These are phyloP conservation scores for Malassezia sp. DNA, from an alignment of 1,284 basidiomycete species.

Conservation along the genomic window DNA sequence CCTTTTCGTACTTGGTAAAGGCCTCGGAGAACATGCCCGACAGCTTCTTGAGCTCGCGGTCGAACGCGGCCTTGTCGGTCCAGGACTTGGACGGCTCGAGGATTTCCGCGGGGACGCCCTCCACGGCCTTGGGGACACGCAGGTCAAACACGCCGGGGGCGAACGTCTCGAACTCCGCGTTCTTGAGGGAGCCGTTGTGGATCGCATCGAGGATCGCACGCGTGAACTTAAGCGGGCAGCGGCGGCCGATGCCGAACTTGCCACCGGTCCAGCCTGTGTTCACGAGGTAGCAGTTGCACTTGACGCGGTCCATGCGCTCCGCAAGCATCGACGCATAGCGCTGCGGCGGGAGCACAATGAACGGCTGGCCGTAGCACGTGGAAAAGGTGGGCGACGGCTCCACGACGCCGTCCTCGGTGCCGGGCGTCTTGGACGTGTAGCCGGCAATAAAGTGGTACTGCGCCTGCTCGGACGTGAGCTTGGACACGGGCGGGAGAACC, in stretches of 20 bases:
- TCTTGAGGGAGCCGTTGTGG: slow-evolving; percentile 78
- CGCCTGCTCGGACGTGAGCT: slow-evolving; percentile 83
- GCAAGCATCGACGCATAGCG: slow-evolving; percentile 95
- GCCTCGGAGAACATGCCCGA: slow-evolving; percentile 45
- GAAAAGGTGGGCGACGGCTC: slow-evolving; percentile 99
- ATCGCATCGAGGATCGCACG: slow-evolving; percentile 93
- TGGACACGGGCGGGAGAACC: slow-evolving; percentile 89
- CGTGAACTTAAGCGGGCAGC: slow-evolving; percentile 54
- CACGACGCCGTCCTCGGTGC: slow-evolving; percentile 93
- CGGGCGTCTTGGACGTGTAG: slow-evolving; percentile 83
- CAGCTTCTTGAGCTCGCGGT: slow-evolving; percentile 41
- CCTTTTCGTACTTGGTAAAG: slow-evolving; percentile 41
- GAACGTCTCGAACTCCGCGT: slow-evolving; percentile 76
- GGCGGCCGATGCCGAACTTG: slow-evolving; percentile 62
- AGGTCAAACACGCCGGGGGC: slow-evolving; percentile 37
- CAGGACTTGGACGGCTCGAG: slow-evolving; percentile 38
- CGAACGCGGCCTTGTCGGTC: slow-evolving; percentile 35
- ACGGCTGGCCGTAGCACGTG: slow-evolving; percentile 95
- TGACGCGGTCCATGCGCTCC: slow-evolving; percentile 78
- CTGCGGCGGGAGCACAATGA: slow-evolving; percentile 77
- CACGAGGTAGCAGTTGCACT: slow-evolving; percentile 94
- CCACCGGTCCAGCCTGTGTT: slow-evolving; percentile 98
- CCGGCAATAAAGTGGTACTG: slow-evolving; percentile 58
- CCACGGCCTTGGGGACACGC: slow-evolving; percentile 31
- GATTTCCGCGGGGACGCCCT: slow-evolving; percentile 32